These are phyloP conservation scores for Trichoderma citrinoviride DNA, from an alignment of 2,329 filamentous ascomycete species.

Conservation along the genomic window DNA sequence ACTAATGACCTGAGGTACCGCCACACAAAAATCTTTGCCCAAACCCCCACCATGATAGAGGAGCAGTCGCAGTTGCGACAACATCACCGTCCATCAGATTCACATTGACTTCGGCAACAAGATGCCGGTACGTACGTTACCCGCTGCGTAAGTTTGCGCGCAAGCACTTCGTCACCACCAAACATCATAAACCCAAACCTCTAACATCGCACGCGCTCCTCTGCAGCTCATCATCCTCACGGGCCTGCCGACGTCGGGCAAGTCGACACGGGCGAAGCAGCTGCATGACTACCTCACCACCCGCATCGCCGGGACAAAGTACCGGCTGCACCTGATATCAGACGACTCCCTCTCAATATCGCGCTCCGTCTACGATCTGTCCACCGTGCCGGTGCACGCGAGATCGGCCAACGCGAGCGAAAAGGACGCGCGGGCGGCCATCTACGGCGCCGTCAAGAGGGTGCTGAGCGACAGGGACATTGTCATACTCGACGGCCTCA, in stretches of 20 bases:
- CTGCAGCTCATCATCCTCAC: conserved; percentile 63
- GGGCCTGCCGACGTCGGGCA: conserved; percentile 66
- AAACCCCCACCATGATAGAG: not conserved
- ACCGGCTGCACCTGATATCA: conserved; percentile 71
- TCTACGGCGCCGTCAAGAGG: conserved; percentile 77
- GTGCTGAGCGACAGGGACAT: conserved; percentile 69
- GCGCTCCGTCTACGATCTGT: conserved; percentile 68
- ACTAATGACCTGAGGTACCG: not conserved
- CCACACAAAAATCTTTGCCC: conserved; percentile 11
- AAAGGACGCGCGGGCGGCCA: conserved; percentile 74
- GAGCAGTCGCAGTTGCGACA: not conserved
- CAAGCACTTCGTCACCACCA: conserved; percentile 3
- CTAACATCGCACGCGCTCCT: conserved; percentile 6
- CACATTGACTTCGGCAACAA: conserved; percentile 15
- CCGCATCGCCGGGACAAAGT: conserved; percentile 51
- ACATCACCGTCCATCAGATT: not conserved
- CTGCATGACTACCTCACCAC: conserved; percentile 62
- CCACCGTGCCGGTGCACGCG: conserved; percentile 55
- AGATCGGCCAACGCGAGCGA: conserved; percentile 72
- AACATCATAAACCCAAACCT: not conserved
- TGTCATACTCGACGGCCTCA: conserved; percentile 75
- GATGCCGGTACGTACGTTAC: conserved; percentile 24
- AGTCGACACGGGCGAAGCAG: conserved; percentile 64
- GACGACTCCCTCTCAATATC: conserved; percentile 69
- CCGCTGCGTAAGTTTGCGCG: not conserved